These are phyloP conservation scores for Sporothrix humicola DNA, from an alignment of 2,329 filamentous ascomycete genomes.

Conservation along the genomic window DNA sequence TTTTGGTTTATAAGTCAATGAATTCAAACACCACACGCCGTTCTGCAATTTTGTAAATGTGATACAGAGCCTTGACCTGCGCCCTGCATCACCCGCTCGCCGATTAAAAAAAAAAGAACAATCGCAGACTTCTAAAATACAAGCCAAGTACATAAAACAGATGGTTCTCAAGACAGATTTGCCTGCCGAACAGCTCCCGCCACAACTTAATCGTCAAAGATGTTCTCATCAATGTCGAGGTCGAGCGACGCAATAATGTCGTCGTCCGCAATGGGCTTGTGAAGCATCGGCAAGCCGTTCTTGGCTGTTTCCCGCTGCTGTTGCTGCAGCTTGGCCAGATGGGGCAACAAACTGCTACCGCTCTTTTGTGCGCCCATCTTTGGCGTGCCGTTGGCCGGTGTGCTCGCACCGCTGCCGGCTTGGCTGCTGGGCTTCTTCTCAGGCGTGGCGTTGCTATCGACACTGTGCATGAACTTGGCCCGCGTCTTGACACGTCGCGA, in stretches of 20 bases:
- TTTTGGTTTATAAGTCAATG: background rate
- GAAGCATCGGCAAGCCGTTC: conserved; percentile 69
- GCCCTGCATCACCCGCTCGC: conserved; percentile 13
- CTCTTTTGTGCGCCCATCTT: conserved; percentile 53
- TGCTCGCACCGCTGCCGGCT: conserved; percentile 52
- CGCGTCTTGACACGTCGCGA: conserved; percentile 68
- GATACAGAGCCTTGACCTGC: conserved; percentile 3
- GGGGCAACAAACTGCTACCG: conserved; percentile 51
- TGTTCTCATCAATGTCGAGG: conserved; percentile 89
- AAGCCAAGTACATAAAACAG: background rate
- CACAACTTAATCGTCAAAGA: conserved; percentile 46
- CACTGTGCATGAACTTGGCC: conserved; percentile 71
- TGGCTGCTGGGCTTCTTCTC: conserved; percentile 52
- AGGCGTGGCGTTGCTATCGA: conserved; percentile 51
- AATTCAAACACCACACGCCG: conserved; percentile 22
- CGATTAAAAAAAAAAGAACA: background rate
- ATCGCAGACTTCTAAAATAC: background rate
- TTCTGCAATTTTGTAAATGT: conserved; percentile 19
- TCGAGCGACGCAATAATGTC: conserved; percentile 91
- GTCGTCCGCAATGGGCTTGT: conserved; percentile 84
- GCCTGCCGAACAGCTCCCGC: background rate
- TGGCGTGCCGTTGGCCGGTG: conserved; percentile 58
- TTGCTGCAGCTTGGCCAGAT: conserved; percentile 61
- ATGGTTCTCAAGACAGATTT: background rate
- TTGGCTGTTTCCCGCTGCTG: conserved; percentile 57